A percentile compares a stretch with the other conserved stretches of the same genome.
Evolutionary conservation across 805 yeast species (phyloP).

Genomic region (Zygoascus tannicola): DNA sequence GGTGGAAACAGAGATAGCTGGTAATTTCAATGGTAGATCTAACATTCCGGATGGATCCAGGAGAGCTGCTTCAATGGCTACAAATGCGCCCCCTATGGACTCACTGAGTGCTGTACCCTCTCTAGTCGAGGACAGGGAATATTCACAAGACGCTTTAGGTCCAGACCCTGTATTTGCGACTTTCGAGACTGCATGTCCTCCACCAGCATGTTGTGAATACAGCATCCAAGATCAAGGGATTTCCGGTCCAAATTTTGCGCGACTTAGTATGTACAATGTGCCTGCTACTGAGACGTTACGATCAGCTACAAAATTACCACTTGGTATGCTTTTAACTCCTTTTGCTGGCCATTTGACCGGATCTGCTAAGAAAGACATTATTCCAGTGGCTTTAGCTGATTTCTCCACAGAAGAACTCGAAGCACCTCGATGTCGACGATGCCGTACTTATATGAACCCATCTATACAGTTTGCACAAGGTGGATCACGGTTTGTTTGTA

Average conservation of each 20-base stretch:
- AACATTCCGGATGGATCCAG: background rate
- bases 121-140: slow-evolving; percentile 29
- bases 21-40: background rate
- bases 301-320: slow-evolving; percentile 62
- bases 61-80: background rate
- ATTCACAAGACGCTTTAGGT: slow-evolving; percentile 25
- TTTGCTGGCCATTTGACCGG: slow-evolving; percentile 52
- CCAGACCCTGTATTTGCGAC: slow-evolving; percentile 48
- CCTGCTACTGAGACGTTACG: slow-evolving; percentile 69
- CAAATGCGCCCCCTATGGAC: slow-evolving; percentile 2
- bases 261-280: slow-evolving; percentile 72
- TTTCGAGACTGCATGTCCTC: slow-evolving; percentile 72
- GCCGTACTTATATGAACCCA: slow-evolving; percentile 86
- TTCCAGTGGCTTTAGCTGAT: slow-evolving; percentile 57
- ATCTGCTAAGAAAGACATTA: slow-evolving; percentile 33
- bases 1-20: background rate
- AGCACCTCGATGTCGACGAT: slow-evolving; percentile 85
- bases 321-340: slow-evolving; percentile 75
- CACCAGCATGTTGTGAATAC: slow-evolving; percentile 66
- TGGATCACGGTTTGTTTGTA: slow-evolving; percentile 64
- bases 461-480: slow-evolving; percentile 55
- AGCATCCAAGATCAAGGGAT: slow-evolving; percentile 73
- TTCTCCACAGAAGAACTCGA: slow-evolving; percentile 41
- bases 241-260: slow-evolving; percentile 68
- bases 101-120: slow-evolving; percentile 25